Evolutionary conservation across 495 filamentous ascomycete genomes (phyloP), one percentile per base, ranked within the genome.

Genomic region (Penicillium chermesinum): DNA sequence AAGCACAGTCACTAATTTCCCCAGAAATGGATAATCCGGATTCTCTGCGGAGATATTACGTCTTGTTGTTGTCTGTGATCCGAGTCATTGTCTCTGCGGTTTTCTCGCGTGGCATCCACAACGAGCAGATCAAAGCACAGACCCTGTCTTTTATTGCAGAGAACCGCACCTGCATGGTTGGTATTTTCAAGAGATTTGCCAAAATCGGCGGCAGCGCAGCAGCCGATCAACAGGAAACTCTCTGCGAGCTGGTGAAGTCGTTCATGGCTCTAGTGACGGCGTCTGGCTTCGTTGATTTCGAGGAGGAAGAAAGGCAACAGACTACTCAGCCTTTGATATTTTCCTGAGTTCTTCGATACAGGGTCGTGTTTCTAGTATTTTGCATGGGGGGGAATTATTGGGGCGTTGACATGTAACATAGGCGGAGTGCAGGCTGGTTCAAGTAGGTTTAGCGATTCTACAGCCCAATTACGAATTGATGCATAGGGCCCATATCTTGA

Each of bases 151-250:
- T 99, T 65, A 68, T 97, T 43, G 66, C 73, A 16, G 86, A 91
- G 52, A 90, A 95, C 62, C 72, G 93, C 45, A 76, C 80, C 49
- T 75, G 86, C 50, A 85, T 95, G 49, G 81, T 94, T 50, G 84
- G 89, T 15, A 81, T 94, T n/a, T 88, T 97, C 59, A 99, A 99
- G 67, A 77, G 88, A 38, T 85, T 85, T 61, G 89, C 87, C 1
- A 85, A 83, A 33, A 87, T 96, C 49, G 89, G 89, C 2, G 75
- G 75, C 13, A 57, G 61, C 17, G 56, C 61, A 10, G 53, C 60
- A 48, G 53, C 66, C 33, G 69, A 72, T 18, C 65, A 70, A 35
- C 65, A 68, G 4, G 53, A 61, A 15, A 57, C 65, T 13, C 59
- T 85, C 34, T 63, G 62, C 9, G 74, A 80, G 32, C 58, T 86